Base-by-base conservation (phyloP, 169 alveolate genomes). In the Theileria sp. region DNA sequence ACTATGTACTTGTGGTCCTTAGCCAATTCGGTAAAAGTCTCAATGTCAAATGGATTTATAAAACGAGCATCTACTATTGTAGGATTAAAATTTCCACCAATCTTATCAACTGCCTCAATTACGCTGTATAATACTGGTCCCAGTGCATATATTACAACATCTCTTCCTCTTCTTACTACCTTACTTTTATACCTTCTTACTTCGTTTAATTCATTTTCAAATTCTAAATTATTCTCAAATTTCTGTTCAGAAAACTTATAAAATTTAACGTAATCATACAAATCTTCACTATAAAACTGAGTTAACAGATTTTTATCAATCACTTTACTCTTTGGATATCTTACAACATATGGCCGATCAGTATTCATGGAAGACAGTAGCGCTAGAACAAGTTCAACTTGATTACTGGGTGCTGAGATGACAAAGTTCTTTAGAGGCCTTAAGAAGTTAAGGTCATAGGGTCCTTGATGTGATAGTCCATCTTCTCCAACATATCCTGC, bases 391-490 rank as follows among this genome's bases (percentile, higher is more conserved):
- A 92, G 85, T 58, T 92, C 95, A 4, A 86, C 77, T 21, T 73
- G 86, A 79, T 92, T 91, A 65, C 95, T 88, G 12, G 96, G 96
- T 5, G 94, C 92, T 91, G 91, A 89, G 32, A 93, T 79, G 26
- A 84, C 79, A 28, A 92, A 28, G 79, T 93, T 88, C n/a, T 93
- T 92, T 54, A 94, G 71, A 38, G 88, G 49, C n/a, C 94, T 87
- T 62, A 94, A 84, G 70, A 79, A 58, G 30, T 92, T 80, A 61
- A 94, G 77, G 76, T 94, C 97, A 79, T 90, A 94, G 67, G 80
- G 69, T 10, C 97, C 97, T 61, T 93, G 95, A 88, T 94, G 97
- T 6, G 97, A 93, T 64, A 92, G 93, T 0, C 97, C 96, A 30
- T 93, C 96, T 26, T 89, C 92, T 19, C 94, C 96, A 32, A 94